Percentiles rank a stretch among this genome's conserved stretches.
phyloP scores from a whole-genome alignment of 176 grass and related monocot species.

The Juncus inflexus region DNA sequence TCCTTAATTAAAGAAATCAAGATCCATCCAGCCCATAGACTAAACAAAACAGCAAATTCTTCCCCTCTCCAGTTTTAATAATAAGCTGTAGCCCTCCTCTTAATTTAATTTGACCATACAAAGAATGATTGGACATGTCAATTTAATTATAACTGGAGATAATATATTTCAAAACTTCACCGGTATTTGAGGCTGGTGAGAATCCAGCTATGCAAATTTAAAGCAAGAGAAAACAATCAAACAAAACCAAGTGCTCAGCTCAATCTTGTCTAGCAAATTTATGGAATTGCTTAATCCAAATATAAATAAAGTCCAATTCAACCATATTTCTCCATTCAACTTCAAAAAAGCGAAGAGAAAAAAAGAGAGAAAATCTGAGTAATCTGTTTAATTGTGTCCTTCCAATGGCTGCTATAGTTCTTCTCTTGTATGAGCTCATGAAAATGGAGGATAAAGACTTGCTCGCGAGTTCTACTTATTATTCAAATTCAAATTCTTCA shows the following conservation, averaged over 20 bases:
- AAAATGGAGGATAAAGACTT: slow-evolving; percentile 8
- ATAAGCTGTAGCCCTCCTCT: no score
- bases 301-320: slow-evolving; percentile 15
- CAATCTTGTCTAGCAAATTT: not conserved
- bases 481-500: slow-evolving; percentile 6
- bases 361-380: not conserved
- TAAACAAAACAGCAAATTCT: no score
- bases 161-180: not conserved
- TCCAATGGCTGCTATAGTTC: slow-evolving; percentile 23
- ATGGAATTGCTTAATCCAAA: not conserved
- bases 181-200: not conserved
- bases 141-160: not conserved
- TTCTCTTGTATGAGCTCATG: slow-evolving; percentile 21
- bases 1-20: no score
- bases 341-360: not conserved
- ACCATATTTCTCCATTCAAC: not conserved
- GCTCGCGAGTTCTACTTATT: slow-evolving; percentile 11
- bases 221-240: not conserved
- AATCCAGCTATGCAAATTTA: not conserved
- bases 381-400: not conserved
- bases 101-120: no score
- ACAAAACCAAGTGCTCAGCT: slow-evolving; percentile 25
- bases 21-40: no score
- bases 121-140: no score
- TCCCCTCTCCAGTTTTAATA: no score